phyloP scores from a whole-genome alignment of 2,329 filamentous ascomycete genomes.

The Arthrinium phaeospermum region DNA sequence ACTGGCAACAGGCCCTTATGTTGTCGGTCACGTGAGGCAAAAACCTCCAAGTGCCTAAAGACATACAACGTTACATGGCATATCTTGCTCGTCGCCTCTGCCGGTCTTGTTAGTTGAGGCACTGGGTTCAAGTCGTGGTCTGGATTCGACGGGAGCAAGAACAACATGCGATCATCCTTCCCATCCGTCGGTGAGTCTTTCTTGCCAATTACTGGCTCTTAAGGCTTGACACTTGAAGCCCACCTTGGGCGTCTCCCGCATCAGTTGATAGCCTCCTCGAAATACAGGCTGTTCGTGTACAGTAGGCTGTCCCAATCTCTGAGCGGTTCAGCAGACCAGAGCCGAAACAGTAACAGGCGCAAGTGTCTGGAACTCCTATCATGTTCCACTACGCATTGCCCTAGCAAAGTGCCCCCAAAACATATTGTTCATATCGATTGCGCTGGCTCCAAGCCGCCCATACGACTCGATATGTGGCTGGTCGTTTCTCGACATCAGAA shows the following conservation, averaged over 20 bases:
- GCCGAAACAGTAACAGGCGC: too few species aligned
- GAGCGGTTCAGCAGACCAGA: too few species aligned
- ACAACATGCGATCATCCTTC: conserved; percentile 40
- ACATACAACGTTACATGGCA: conserved; percentile 46
- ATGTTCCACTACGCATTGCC: too few species aligned
- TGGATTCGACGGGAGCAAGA: conserved; percentile 48
- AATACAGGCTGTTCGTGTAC: neutral
- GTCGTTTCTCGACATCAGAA: neutral
- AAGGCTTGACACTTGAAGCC: too few species aligned
- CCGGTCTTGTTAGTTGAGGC: conserved; percentile 51
- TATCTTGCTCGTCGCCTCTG: conserved; percentile 58
- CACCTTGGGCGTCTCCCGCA: too few species aligned
- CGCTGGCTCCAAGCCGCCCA: neutral
- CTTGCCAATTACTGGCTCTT: conserved; percentile 46
- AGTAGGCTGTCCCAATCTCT: neutral
- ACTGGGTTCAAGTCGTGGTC: conserved; percentile 51
- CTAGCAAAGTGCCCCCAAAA: neutral
- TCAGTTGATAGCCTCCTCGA: neutral
- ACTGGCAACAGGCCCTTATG: neutral
- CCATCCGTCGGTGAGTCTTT: conserved; percentile 57
- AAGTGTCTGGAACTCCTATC: too few species aligned
- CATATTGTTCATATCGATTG: neutral
- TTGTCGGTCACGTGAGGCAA: neutral
- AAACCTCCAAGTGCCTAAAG: conserved; percentile 46
- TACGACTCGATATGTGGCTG: neutral